phyloP scores from a whole-genome alignment of 1,284 basidiomycete species.

The Leucoagaricus sp. region DNA sequence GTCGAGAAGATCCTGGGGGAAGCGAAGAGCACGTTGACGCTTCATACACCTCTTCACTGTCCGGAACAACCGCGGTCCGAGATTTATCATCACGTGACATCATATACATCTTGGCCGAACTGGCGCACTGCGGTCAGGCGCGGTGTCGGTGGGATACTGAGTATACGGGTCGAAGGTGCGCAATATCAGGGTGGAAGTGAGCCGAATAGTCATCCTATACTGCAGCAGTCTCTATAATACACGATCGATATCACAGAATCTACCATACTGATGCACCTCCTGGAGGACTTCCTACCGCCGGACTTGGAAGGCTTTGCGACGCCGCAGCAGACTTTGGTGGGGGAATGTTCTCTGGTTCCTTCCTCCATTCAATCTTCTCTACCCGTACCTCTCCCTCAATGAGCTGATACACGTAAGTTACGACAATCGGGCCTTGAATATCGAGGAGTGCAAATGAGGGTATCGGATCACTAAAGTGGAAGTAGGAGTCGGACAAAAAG shows the following conservation, averaged over 20 bases:
- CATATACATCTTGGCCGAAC: no score
- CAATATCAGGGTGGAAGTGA: no score
- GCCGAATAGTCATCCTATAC: neutral
- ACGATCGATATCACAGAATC: neutral
- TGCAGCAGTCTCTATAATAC: neutral
- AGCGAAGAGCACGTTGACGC: neutral
- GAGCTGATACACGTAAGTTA: constrained; percentile 95
- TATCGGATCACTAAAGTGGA: constrained; percentile 38
- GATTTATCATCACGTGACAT: neutral
- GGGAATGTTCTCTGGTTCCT: constrained; percentile 53
- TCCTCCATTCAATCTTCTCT: constrained; percentile 83
- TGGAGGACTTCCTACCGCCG: constrained; percentile 16
- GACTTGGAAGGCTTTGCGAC: constrained; percentile 28
- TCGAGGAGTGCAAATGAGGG: constrained; percentile 92
- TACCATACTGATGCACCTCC: constrained; percentile 6
- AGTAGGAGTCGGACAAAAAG: neutral
- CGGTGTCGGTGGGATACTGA: no score
- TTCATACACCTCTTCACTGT: no score
- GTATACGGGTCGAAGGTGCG: no score
- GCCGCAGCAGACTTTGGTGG: constrained; percentile 29
- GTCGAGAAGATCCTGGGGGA: neutral
- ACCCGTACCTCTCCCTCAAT: constrained; percentile 91
- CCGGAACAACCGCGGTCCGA: neutral
- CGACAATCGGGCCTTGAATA: constrained; percentile 91
- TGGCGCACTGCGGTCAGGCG: no score